Evolutionary conservation across 2,329 filamentous ascomycete genomes (phyloP).

Genomic region (Aspergillus tubingensis): DNA sequence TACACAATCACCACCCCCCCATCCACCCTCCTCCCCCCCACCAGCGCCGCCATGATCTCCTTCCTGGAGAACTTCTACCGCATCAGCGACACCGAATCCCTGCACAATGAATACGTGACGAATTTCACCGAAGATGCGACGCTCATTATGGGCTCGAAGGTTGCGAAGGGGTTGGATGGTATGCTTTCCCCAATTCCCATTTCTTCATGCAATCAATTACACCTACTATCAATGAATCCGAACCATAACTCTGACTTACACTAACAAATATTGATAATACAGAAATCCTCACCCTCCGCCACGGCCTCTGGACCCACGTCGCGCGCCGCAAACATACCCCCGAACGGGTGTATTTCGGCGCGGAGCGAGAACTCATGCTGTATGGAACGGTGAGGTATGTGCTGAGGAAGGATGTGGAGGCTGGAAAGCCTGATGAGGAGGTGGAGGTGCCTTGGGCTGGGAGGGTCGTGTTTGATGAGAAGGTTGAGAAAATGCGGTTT

Average conservation of each 20-base stretch:
- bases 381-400: slow-evolving; percentile 40
- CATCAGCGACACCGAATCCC: slow-evolving; percentile 37
- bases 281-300: slow-evolving; percentile 34
- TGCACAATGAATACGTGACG: slow-evolving; percentile 38
- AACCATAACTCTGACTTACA: too few relatives aligned
- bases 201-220: too few relatives aligned
- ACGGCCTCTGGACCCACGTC: slow-evolving; percentile 41
- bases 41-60: slow-evolving; percentile 27
- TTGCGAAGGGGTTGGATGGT: slow-evolving; percentile 36
- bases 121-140: slow-evolving; percentile 40
- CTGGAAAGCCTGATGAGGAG: slow-evolving; percentile 31
- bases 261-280: too few relatives aligned
- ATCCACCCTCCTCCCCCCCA: slow-evolving; percentile 27
- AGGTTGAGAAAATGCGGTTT: slow-evolving; percentile 38
- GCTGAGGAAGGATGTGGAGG: slow-evolving; percentile 31
- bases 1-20: slow-evolving; percentile 33
- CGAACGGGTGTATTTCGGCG: slow-evolving; percentile 34
- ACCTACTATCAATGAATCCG: too few relatives aligned
- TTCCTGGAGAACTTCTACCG: slow-evolving; percentile 42
- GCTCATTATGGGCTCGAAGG: slow-evolving; percentile 41
- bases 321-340: slow-evolving; percentile 36
- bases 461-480: slow-evolving; percentile 37
- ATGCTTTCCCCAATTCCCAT: slow-evolving; percentile 9
- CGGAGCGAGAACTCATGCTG: slow-evolving; percentile 39
- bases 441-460: slow-evolving; percentile 42